These are phyloP conservation scores for Cyberlindnera nakhonratchasimensis DNA, from an alignment of 805 yeast species.

Conservation along the genomic window DNA sequence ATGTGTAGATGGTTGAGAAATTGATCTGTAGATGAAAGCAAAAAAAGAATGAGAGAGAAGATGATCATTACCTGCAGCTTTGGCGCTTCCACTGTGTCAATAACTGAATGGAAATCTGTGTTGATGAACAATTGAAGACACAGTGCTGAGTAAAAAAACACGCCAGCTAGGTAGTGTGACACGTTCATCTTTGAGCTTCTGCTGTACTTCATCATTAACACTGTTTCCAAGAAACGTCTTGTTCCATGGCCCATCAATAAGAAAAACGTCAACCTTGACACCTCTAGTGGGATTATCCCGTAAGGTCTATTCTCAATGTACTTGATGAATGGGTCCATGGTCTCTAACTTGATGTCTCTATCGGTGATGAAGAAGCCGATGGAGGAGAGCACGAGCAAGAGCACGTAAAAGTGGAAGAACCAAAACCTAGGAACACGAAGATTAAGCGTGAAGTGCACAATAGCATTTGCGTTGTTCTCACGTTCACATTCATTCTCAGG, in stretches of 20 bases:
- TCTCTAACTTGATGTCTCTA: conserved; percentile 5
- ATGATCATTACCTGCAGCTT: conserved; percentile 9
- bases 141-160: conserved; percentile 52
- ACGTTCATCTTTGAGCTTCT: conserved; percentile 53
- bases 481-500: conserved; percentile 9
- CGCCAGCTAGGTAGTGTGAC: conserved; percentile 63
- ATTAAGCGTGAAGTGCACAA: conserved; percentile 21
- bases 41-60: conserved; percentile 18
- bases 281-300: conserved; percentile 25
- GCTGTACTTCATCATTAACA: conserved; percentile 45
- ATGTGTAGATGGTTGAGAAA: conserved; percentile 28
- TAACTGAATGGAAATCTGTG: conserved; percentile 21
- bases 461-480: conserved; percentile 10
- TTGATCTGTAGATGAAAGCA: conserved; percentile 43
- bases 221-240: conserved; percentile 55
- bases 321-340: conserved; percentile 7
- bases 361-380: conserved; percentile 20
- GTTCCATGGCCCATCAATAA: conserved; percentile 46
- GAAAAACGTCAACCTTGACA: conserved; percentile 22
- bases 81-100: conserved; percentile 3
- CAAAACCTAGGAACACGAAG: conserved; percentile 58
- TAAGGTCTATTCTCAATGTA: conserved; percentile 6
- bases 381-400: conserved; percentile 31
- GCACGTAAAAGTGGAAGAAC: conserved; percentile 60
- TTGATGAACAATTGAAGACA: conserved; percentile 36